phyloP scores from a whole-genome alignment of 495 filamentous ascomycete species.

The Tuber borchii region DNA sequence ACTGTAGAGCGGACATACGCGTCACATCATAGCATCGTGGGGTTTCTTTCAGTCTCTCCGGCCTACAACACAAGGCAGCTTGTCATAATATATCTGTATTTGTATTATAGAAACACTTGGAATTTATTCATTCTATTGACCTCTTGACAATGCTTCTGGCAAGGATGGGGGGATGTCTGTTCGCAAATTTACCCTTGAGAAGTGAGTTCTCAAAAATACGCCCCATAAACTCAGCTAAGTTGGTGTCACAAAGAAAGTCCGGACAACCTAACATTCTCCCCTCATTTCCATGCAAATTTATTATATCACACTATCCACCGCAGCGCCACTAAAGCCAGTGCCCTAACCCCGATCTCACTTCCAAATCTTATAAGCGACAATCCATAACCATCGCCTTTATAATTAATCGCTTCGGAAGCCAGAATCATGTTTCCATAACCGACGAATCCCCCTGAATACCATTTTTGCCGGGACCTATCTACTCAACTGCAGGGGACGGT shows the following conservation, averaged over 20 bases:
- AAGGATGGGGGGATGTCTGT: background rate
- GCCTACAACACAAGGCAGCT: background rate
- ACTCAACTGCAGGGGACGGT: too few relatives aligned
- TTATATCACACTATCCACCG: too few relatives aligned
- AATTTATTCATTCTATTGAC: background rate
- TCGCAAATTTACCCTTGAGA: background rate
- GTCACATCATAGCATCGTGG: background rate
- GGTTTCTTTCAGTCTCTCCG: background rate
- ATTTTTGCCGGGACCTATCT: too few relatives aligned
- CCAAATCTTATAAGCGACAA: background rate
- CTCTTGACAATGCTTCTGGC: background rate
- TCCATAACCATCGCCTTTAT: background rate
- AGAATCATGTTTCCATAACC: background rate
- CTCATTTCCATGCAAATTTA: too few relatives aligned
- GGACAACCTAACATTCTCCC: background rate
- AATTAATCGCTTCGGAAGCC: background rate
- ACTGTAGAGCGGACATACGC: too few relatives aligned
- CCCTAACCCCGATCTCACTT: background rate
- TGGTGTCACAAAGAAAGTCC: background rate
- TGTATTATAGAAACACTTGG: background rate
- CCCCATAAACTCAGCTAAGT: too few relatives aligned
- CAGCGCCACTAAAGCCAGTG: background rate
- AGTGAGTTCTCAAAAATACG: background rate
- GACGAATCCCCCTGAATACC: too few relatives aligned
- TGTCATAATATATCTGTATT: background rate